phyloP scores from a whole-genome alignment of 257 asterid genomes.

The Solanum tarapatanum region DNA sequence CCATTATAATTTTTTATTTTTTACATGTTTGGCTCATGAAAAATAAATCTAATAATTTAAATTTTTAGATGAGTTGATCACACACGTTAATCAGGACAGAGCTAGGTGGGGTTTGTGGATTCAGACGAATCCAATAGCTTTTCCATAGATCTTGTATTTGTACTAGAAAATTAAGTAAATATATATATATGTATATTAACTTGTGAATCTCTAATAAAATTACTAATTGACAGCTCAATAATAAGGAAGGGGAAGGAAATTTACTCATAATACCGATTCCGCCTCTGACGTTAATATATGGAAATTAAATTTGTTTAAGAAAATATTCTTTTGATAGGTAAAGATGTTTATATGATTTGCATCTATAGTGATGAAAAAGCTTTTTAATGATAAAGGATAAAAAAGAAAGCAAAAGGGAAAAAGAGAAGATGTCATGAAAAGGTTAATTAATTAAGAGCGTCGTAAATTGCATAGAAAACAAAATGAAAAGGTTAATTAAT shows the following conservation, averaged over 20 bases:
- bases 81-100: not conserved
- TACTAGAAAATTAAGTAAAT: no score
- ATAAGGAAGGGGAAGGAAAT: not conserved
- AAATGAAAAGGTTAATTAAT: slow-evolving; percentile 5
- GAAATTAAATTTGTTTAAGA: not conserved
- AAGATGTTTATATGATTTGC: not conserved
- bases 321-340: not conserved
- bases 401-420: slow-evolving; percentile 2
- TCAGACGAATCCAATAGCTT: fast-evolving
- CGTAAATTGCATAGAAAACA: slow-evolving; percentile 9
- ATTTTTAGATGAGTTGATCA: not conserved
- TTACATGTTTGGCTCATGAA: not conserved
- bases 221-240: not conserved
- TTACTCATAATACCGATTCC: fast-evolving
- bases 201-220: not conserved
- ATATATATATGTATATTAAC: no score
- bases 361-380: not conserved
- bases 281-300: not conserved
- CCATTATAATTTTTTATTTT: not conserved
- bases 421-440: slow-evolving; percentile 26
- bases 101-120: not conserved
- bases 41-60: not conserved
- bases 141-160: not conserved
- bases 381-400: slow-evolving; percentile 13
- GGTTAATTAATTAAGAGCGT: slow-evolving; percentile 10